Percentiles rank a stretch among this genome's conserved stretches.
phyloP scores from a whole-genome alignment of 768 basidiomycete species.

The Porphyrellus cyaneotinctus region DNA sequence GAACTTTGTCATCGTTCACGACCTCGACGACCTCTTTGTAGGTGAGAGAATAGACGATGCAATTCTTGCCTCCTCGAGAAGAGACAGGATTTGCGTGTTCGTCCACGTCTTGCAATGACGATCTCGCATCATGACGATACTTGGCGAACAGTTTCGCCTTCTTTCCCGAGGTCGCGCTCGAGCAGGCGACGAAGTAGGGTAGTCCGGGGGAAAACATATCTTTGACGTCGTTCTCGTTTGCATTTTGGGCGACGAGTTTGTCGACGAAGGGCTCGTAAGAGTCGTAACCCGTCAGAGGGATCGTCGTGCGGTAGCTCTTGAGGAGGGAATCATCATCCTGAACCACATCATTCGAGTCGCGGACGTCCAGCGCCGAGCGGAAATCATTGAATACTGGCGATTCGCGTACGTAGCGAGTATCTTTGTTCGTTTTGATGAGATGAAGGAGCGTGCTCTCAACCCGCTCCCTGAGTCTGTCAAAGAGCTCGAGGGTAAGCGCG shows the following conservation, averaged over 20 bases:
- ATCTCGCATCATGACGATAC: slow-evolving; percentile 7
- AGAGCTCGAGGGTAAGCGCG: not conserved
- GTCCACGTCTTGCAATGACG: slow-evolving; percentile 12
- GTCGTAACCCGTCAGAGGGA: slow-evolving; percentile 23
- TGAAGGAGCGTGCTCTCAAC: slow-evolving; percentile 5
- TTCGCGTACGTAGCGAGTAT: slow-evolving; percentile 15
- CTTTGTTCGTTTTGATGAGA: slow-evolving; percentile 12
- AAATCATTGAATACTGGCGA: slow-evolving; percentile 14
- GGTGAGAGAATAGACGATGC: slow-evolving; percentile 19
- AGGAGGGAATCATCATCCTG: slow-evolving; percentile 7
- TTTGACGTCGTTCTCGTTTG: slow-evolving; percentile 10
- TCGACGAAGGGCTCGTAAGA: slow-evolving; percentile 17
- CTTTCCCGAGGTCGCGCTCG: slow-evolving; percentile 18
- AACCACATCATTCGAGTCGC: not conserved
- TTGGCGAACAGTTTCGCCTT: slow-evolving; percentile 19
- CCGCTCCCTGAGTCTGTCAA: not conserved
- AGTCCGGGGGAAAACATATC: slow-evolving; percentile 23
- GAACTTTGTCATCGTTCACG: not conserved
- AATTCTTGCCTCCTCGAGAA: slow-evolving; percentile 18
- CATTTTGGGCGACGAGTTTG: slow-evolving; percentile 4
- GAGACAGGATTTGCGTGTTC: slow-evolving; percentile 12
- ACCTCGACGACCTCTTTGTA: slow-evolving; percentile 10
- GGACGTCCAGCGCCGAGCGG: slow-evolving; percentile 6
- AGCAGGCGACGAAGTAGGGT: slow-evolving; percentile 18
- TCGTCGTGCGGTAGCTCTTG: slow-evolving; percentile 10